phyloP scores from a whole-genome alignment of 805 yeast genomes.

The Pichia nanzhaoensis region DNA sequence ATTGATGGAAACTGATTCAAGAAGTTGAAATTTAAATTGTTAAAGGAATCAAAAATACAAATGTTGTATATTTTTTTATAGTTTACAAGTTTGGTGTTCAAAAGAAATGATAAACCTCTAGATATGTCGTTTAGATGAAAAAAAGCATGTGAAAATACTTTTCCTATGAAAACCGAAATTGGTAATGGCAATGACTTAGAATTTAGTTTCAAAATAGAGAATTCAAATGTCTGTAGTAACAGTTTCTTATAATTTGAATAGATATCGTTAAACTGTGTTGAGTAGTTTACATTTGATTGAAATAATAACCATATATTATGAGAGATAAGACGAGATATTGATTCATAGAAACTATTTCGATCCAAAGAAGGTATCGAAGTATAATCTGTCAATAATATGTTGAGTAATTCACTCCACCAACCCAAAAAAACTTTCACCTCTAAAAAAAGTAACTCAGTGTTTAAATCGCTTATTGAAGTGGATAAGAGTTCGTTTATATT shows the following conservation, averaged over 20 bases:
- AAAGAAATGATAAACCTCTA: conserved; percentile 47
- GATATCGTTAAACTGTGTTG: conserved; percentile 18
- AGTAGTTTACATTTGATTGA: conserved; percentile 10
- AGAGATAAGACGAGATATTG: conserved; percentile 43
- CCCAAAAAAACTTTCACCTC: conserved; percentile 25
- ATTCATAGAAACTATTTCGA: conserved; percentile 47
- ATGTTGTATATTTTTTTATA: conserved; percentile 29
- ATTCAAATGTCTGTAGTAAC: conserved; percentile 47
- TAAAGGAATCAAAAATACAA: conserved; percentile 16
- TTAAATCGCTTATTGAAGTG: conserved; percentile 6
- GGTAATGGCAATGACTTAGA: conserved; percentile 48
- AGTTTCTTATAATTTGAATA: conserved; percentile 27
- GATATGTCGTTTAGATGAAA: conserved; percentile 50
- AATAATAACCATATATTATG: conserved; percentile 38
- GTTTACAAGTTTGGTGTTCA: conserved; percentile 46
- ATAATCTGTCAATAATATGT: conserved; percentile 23
- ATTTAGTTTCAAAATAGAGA: conserved; percentile 41
- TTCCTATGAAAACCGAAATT: conserved; percentile 60
- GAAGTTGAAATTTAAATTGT: neutral
- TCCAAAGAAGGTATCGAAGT: conserved; percentile 38
- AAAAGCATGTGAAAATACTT: conserved; percentile 59
- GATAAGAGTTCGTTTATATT: conserved; percentile 9
- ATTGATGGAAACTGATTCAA: conserved; percentile 3
- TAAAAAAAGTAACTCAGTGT: conserved; percentile 6
- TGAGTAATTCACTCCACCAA: conserved; percentile 51